phyloP scores from a whole-genome alignment of 768 basidiomycete species.

The Trametes maxima region DNA sequence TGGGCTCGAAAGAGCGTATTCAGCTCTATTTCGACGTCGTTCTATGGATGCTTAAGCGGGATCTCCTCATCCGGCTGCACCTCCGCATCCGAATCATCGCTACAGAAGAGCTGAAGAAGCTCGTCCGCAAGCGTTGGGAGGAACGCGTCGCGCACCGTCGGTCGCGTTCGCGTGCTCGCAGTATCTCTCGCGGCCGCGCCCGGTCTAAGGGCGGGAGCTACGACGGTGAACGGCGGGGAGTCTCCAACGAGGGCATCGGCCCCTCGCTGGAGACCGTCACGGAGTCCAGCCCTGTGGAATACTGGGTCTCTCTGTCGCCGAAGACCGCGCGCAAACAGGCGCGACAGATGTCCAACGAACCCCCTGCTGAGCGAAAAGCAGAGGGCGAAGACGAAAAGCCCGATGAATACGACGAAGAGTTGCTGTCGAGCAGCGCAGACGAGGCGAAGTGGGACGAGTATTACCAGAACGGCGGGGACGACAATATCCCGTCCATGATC shows the following conservation, averaged over 20 bases:
- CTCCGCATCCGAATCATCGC: conserved; percentile 85
- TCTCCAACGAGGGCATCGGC: conserved; percentile 27
- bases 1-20: conserved; percentile 66
- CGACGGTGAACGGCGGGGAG: neutral
- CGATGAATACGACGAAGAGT: conserved; percentile 28
- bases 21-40: conserved; percentile 80
- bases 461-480: conserved; percentile 44
- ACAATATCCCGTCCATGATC: conserved; percentile 66
- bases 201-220: neutral
- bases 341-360: conserved; percentile 41
- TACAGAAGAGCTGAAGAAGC: conserved; percentile 70
- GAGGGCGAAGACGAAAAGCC: conserved; percentile 32
- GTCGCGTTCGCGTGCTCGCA: conserved; percentile 21
- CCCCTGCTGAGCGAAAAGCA: conserved; percentile 18
- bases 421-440: conserved; percentile 33
- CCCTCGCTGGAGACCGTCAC: conserved; percentile 15
- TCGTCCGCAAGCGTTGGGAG: conserved; percentile 49
- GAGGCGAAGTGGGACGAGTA: conserved; percentile 39
- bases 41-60: conserved; percentile 88
- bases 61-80: conserved; percentile 83
- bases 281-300: conserved; percentile 29
- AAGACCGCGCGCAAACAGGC: conserved; percentile 51
- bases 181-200: conserved; percentile 19
- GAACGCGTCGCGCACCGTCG: conserved; percentile 38
- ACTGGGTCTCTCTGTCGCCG: conserved; percentile 59